Evolutionary conservation across 257 asterid genomes (phyloP).

Genomic region (Fraxinus quadrangulata): DNA sequence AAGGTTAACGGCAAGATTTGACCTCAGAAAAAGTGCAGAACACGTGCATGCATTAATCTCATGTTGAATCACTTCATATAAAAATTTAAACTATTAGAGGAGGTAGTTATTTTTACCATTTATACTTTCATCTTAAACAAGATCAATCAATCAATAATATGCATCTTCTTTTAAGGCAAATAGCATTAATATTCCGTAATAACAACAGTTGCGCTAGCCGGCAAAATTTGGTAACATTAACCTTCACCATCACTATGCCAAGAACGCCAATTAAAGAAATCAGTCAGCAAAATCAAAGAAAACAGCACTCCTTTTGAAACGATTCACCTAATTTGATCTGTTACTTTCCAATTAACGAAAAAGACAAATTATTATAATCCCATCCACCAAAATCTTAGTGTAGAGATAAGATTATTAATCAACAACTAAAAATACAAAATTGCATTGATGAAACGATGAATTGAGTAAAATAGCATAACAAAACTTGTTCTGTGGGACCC

Average conservation of each 20-base stretch:
- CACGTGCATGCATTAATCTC: background rate
- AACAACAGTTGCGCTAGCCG: too few species aligned
- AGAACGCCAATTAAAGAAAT: background rate
- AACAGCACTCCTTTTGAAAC: background rate
- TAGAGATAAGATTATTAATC: too few species aligned
- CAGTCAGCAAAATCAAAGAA: background rate
- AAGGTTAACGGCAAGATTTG: too few species aligned
- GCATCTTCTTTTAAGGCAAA: background rate
- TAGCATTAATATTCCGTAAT: background rate
- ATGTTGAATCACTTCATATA: too few species aligned
- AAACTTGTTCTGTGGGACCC: slow-evolving; percentile 8
- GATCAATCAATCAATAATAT: background rate
- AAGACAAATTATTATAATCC: background rate
- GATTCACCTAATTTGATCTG: background rate
- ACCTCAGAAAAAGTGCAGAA: too few species aligned
- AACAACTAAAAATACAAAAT: too few species aligned
- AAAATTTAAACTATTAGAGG: background rate
- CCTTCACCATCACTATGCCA: too few species aligned
- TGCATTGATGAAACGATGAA: background rate
- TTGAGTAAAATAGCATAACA: background rate
- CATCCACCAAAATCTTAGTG: background rate
- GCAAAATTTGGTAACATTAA: background rate
- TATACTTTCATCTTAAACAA: background rate
- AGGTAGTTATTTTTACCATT: too few species aligned
- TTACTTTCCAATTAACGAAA: background rate